These are phyloP conservation scores for Flaveria sonorensis DNA, from an alignment of 129 eudicot species.

Conservation along the genomic window DNA sequence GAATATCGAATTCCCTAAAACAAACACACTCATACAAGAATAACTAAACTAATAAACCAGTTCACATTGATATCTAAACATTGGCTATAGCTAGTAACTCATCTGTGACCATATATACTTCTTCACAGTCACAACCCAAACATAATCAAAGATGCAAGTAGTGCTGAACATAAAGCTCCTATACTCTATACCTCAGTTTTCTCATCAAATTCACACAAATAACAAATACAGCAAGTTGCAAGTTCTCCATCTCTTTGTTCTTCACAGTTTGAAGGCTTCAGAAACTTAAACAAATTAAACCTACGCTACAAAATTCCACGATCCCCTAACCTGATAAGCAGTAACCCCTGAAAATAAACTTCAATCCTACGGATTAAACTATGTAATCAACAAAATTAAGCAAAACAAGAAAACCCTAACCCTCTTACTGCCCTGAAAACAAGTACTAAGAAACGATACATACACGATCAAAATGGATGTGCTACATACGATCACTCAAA, in stretches of 20 bases:
- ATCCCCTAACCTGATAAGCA: slow-evolving; percentile 9
- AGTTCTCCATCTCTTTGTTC: background rate
- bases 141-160: background rate
- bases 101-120: background rate
- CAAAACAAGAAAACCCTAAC: slow-evolving; percentile 24
- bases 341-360: background rate
- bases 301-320: background rate
- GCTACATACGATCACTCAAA: background rate
- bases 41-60: no score
- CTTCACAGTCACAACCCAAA: background rate
- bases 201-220: background rate
- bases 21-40: background rate
- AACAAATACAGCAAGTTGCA: background rate
- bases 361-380: background rate
- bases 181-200: background rate
- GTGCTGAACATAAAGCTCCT: background rate
- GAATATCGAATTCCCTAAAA: background rate
- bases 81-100: no score
- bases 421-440: background rate
- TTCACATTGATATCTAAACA: no score
- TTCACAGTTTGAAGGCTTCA: background rate
- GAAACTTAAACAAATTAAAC: no score
- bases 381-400: background rate
- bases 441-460: no score
- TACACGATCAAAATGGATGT: no score